Base-by-base conservation (phyloP, 2,329 filamentous ascomycete genomes). In the Phyllosticta ampelicida region DNA sequence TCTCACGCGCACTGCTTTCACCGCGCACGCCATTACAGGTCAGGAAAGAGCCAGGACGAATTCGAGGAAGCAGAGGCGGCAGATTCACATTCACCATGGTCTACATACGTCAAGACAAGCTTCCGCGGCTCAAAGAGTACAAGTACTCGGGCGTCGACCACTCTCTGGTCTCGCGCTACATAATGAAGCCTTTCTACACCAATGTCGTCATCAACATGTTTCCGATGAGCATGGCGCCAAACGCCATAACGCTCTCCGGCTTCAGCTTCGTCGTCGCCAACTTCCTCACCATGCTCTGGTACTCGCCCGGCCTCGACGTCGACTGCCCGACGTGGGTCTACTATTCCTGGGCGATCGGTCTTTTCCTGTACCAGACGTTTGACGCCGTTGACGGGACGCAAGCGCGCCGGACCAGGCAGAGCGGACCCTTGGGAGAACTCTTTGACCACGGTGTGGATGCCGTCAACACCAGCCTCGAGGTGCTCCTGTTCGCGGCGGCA, bases 401-500 rank as follows among this genome's bases (percentile, higher is more conserved):
- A 72, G 94, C 94, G 48, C 85, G 92, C 67, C 85, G 94, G 70
- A 99, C 94, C 19, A 85, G 81, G 65, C 94, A 97, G 71, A 95
- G 89, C 69, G 92, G 94, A 11, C 94, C 94, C 6, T 79, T 99
- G 29, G 94, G 94, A 63, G 94, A 99, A 73, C 82, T 99, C 21
- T 99, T 99, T 70, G 94, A 99, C 71, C 94, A 99, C 73, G 91
- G 81, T 62, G 94, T 99, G 64, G 94, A 99, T 73, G 94, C 94
- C 28, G 83, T 95, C 70, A 99, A 99, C 73, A 99, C 94, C 3
- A 86, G 86, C n/a, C 83, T 99, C 63, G 94, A 95, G 69, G 89
- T 92, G 44, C 79, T 97, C 60, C 82, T 99, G 64, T 99, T 99
- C 69, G 89, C 90, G 10, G 90, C 86, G 30, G 86, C 88, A 36